These are phyloP conservation scores for Curvularia eragrostidis DNA, from an alignment of 2,329 filamentous ascomycete genomes.

Conservation along the genomic window DNA sequence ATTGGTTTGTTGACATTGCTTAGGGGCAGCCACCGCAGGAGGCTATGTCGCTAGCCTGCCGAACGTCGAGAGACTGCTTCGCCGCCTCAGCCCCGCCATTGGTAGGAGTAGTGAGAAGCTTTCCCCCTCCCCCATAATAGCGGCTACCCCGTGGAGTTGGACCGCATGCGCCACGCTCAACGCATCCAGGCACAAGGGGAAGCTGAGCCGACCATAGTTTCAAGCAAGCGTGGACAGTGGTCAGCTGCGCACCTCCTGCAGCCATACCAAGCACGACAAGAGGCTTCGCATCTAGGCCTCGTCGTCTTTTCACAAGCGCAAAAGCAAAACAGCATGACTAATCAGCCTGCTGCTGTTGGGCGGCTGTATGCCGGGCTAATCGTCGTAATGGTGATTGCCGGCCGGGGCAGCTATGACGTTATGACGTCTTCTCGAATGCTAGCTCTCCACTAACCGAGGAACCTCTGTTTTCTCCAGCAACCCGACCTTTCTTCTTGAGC, in stretches of 20 bases:
- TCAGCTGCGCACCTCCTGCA: slow-evolving; percentile 4
- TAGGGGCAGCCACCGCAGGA: too few species aligned
- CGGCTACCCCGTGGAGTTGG: slow-evolving; percentile 5
- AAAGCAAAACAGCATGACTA: slow-evolving; percentile 14
- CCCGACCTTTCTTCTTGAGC: slow-evolving; percentile 7
- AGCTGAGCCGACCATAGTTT: slow-evolving; percentile 7
- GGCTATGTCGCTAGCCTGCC: neutral
- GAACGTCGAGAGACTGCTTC: neutral
- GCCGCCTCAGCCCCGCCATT: neutral
- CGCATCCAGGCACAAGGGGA: slow-evolving; percentile 10
- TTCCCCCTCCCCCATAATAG: neutral
- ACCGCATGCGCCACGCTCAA: neutral
- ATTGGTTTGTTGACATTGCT: neutral
- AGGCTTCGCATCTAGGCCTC: slow-evolving; percentile 5
- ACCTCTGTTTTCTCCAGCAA: slow-evolving; percentile 17
- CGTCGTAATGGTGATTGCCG: slow-evolving; percentile 19
- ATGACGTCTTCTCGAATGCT: slow-evolving; percentile 17
- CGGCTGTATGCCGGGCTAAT: slow-evolving; percentile 8
- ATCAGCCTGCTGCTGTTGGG: slow-evolving; percentile 7
- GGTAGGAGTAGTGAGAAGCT: neutral
- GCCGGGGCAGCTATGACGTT: slow-evolving; percentile 11
- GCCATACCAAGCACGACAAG: neutral
- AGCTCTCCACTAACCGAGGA: slow-evolving; percentile 18
- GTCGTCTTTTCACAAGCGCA: neutral
- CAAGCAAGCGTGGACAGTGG: neutral